Evolutionary conservation across 139 green algal species (phyloP).

Genomic region (Ettlia oleoabundans): DNA sequence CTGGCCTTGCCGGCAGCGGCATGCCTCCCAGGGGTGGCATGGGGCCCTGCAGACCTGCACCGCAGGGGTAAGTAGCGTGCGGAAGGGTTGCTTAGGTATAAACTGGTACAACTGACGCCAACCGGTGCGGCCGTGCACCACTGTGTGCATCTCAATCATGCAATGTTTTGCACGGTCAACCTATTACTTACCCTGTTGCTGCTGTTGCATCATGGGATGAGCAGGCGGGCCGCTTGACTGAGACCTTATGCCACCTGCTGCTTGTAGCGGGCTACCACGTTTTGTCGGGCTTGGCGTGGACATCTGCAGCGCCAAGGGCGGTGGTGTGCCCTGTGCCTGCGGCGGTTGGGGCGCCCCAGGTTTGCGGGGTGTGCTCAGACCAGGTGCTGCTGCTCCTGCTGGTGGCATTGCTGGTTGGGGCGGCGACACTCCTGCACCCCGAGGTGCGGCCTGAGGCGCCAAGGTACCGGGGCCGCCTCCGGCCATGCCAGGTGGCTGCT

Average conservation of each 20-base stretch:
- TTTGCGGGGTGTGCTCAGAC: slow-evolving; percentile 28
- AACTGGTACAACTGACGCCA: background rate
- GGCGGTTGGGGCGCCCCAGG: slow-evolving; percentile 9
- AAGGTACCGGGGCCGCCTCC: background rate
- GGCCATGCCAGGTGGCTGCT: background rate
- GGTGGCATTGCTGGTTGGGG: background rate
- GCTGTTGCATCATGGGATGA: no score
- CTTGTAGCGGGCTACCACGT: background rate
- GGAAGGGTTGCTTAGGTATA: background rate
- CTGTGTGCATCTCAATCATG: background rate
- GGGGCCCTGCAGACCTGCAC: background rate
- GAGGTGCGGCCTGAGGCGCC: background rate
- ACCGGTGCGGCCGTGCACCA: background rate
- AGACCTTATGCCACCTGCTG: background rate
- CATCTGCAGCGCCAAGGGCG: slow-evolving; percentile 23
- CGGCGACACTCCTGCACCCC: background rate
- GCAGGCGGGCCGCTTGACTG: background rate
- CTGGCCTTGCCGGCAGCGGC: background rate
- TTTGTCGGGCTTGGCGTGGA: slow-evolving; percentile 23
- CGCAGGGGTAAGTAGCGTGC: background rate
- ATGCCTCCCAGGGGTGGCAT: background rate
- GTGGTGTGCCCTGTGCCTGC: slow-evolving; percentile 12
- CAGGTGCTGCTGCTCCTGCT: background rate
- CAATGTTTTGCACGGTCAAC: background rate
- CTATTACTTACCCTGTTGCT: background rate